Evolutionary conservation across 371 early-diverging fungal species (phyloP).

Genomic region (Zopfochytrium polystomum): DNA sequence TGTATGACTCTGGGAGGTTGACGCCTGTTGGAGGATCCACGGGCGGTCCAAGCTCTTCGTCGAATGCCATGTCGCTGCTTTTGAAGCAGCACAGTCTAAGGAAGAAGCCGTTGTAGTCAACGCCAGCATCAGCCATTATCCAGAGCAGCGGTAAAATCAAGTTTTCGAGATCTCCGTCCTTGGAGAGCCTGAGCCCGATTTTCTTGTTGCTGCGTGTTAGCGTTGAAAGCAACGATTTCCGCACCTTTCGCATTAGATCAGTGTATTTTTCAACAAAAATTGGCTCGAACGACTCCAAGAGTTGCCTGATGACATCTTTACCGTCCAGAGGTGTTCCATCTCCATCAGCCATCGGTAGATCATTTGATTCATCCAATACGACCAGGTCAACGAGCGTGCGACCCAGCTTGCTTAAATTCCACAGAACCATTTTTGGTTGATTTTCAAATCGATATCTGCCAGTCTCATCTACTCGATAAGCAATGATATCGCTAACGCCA

Average conservation of each 20-base stretch:
- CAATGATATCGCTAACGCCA: too few relatives aligned
- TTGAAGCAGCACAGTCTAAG: constrained; percentile 51
- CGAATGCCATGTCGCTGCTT: constrained; percentile 25
- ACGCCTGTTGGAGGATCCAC: background rate
- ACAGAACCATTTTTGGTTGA: constrained; percentile 80
- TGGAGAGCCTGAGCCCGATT: constrained; percentile 36
- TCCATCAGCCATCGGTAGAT: constrained; percentile 18
- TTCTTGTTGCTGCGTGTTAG: constrained; percentile 42
- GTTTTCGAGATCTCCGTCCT: constrained; percentile 50
- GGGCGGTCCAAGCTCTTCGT: constrained; percentile 14
- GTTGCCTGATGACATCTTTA: constrained; percentile 46
- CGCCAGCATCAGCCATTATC: constrained; percentile 54
- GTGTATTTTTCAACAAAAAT: constrained; percentile 50
- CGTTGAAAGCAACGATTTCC: background rate
- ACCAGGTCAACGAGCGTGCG: constrained; percentile 66
- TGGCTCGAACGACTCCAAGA: constrained; percentile 53
- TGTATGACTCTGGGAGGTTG: background rate
- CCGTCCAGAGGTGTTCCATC: constrained; percentile 27
- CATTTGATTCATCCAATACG: constrained; percentile 52
- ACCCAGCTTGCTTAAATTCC: constrained; percentile 75
- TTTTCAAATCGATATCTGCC: constrained; percentile 74
- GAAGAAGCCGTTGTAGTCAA: constrained; percentile 76
- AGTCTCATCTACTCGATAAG: constrained; percentile 25
- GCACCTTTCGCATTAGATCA: constrained; percentile 63
- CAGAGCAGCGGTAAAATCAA: constrained; percentile 68